Conservation (phyloP, 768 basidiomycete species). For the Boletellus emodensis region DNA sequence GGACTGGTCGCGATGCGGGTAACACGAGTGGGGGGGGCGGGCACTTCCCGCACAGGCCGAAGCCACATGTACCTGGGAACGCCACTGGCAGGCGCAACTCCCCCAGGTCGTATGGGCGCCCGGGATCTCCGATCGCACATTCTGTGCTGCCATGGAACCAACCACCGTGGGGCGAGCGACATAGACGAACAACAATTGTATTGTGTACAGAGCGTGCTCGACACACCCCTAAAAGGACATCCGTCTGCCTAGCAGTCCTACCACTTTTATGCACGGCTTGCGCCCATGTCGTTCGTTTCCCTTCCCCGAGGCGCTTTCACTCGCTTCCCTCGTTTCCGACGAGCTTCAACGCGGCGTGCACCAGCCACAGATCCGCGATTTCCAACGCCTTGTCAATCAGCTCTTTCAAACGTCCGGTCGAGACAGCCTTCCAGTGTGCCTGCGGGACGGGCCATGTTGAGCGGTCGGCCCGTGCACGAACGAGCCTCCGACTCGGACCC, state of each 20-base stretch:
- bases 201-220: constrained; percentile 26
- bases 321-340: not conserved
- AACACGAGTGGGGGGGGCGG: too few relatives aligned
- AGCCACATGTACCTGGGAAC: too few relatives aligned
- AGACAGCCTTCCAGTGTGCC: constrained; percentile 36
- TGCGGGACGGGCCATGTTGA: constrained; percentile 8
- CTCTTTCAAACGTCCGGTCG: constrained; percentile 24
- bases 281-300: not conserved
- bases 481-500: not conserved
- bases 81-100: too few relatives aligned
- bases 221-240: constrained; percentile 6
- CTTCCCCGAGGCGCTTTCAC: not conserved
- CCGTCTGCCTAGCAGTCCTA: not conserved
- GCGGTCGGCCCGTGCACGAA: not conserved
- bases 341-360: constrained; percentile 26
- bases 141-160: too few relatives aligned
- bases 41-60: too few relatives aligned
- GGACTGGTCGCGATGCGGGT: too few relatives aligned
- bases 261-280: not conserved
- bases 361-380: constrained; percentile 28
- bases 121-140: too few relatives aligned
- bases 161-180: too few relatives aligned
- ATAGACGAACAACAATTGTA: constrained; percentile 12
- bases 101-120: too few relatives aligned
- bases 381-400: constrained; percentile 24